Percentiles rank a stretch among this genome's conserved stretches.
Evolutionary conservation across 208 protist species (phyloP).

Genomic region (Acanthamoeba quina): DNA sequence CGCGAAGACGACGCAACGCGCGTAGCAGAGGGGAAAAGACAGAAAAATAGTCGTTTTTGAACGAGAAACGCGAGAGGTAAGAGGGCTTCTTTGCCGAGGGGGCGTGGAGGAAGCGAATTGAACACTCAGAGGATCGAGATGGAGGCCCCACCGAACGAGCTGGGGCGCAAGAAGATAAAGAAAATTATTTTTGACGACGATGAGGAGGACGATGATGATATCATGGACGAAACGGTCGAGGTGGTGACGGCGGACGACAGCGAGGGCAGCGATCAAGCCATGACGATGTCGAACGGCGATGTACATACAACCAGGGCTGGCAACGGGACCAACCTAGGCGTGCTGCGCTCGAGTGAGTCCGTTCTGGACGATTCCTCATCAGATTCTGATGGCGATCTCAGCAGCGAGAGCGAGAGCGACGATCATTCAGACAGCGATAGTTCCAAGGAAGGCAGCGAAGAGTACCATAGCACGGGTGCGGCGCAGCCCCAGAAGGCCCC

Average conservation of each 20-base stretch:
- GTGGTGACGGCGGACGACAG: slow-evolving; percentile 11
- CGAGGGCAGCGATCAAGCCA: neutral
- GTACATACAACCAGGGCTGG: neutral
- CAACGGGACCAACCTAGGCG: neutral
- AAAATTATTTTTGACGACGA: slow-evolving; percentile 56
- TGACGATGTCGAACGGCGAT: neutral
- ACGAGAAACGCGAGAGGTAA: neutral
- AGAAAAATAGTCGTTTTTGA: neutral
- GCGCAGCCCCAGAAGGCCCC: neutral
- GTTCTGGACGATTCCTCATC: slow-evolving; percentile 1
- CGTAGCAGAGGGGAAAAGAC: neutral
- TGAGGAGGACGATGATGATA: slow-evolving; percentile 30
- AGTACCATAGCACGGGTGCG: neutral
- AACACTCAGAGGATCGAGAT: neutral
- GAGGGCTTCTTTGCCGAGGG: neutral
- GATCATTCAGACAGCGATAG: neutral
- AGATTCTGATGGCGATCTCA: slow-evolving; percentile 8
- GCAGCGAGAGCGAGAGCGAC: slow-evolving; percentile 6
- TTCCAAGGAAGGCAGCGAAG: neutral
- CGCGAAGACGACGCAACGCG: neutral
- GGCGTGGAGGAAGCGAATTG: neutral
- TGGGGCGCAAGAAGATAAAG: slow-evolving; percentile 53
- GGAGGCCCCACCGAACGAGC: slow-evolving; percentile 23
- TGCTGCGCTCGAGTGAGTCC: neutral
- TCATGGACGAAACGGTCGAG: slow-evolving; percentile 41